These are phyloP conservation scores for Trichodelitschia bisporula DNA, from an alignment of 495 filamentous ascomycete genomes.

Conservation along the genomic window DNA sequence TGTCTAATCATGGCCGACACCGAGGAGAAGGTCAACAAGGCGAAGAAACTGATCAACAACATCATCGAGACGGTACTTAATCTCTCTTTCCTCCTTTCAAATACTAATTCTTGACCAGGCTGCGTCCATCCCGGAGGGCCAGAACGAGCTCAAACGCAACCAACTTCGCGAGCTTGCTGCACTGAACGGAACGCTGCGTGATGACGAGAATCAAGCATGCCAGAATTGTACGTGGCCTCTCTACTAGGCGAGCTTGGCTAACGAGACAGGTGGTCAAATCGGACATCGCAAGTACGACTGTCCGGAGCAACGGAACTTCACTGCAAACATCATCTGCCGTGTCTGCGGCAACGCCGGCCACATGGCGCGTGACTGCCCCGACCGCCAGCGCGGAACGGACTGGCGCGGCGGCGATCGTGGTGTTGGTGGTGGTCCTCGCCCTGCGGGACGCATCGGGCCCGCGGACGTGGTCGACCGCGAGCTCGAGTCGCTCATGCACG, in stretches of 20 bases:
- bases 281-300: constrained; percentile 98
- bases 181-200: constrained; percentile 91
- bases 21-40: constrained; percentile 94
- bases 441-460: constrained; percentile 42
- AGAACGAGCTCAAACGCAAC: constrained; percentile 95
- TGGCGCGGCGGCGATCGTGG: constrained; percentile 62
- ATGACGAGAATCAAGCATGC: constrained; percentile 97
- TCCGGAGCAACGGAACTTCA: constrained; percentile 91
- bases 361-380: constrained; percentile 84
- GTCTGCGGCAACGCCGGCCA: constrained; percentile 90
- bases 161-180: constrained; percentile 93
- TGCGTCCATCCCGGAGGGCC: constrained; percentile 91
- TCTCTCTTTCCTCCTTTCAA: background rate
- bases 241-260: constrained; percentile 4
- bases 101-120: constrained; percentile 31
- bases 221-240: constrained; percentile 57
- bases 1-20: constrained; percentile 98
- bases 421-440: constrained; percentile 15
- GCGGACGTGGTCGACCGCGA: constrained; percentile 83
- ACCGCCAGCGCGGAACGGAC: constrained; percentile 67
- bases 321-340: constrained; percentile 96
- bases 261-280: constrained; percentile 55
- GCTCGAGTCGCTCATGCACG: constrained; percentile 96
- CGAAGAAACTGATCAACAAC: constrained; percentile 89
- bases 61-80: constrained; percentile 87